Percentiles rank a stretch among this genome's conserved stretches.
These are phyloP conservation scores for Angophora floribunda DNA, from an alignment of 345 rosid genomes.

Conservation along the genomic window DNA sequence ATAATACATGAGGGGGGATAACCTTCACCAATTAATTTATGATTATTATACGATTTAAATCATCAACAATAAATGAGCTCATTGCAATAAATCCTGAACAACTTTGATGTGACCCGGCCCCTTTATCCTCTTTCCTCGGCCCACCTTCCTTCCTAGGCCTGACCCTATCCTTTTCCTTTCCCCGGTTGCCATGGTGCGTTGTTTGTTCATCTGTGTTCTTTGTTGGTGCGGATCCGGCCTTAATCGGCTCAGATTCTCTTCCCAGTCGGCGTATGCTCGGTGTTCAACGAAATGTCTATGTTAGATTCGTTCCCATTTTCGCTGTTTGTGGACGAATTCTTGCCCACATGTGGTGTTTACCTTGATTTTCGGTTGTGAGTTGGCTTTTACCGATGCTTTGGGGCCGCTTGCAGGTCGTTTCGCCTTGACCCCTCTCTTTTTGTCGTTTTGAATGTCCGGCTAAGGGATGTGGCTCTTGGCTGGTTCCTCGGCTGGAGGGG, in stretches of 20 bases:
- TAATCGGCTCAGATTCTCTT: not conserved
- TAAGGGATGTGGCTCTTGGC: not conserved
- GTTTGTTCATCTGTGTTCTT: not conserved
- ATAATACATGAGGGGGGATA: too few relatives aligned
- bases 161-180: not conserved
- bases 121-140: not conserved
- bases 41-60: too few relatives aligned
- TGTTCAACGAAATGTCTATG: not conserved
- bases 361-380: not conserved
- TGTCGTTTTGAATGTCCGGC: not conserved
- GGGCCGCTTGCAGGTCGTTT: accelerated
- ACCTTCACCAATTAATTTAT: too few relatives aligned
- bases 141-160: not conserved
- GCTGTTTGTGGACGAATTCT: too few relatives aligned
- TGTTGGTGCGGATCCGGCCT: not conserved
- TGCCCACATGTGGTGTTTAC: not conserved
- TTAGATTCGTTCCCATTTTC: not conserved
- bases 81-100: not conserved
- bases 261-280: not conserved
- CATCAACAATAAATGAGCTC: too few relatives aligned
- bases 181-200: not conserved
- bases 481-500: not conserved
- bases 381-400: too few relatives aligned
- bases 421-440: not conserved
- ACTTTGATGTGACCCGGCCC: not conserved